phyloP scores from a whole-genome alignment of 257 asterid species.

The Solanum appendiculatum region DNA sequence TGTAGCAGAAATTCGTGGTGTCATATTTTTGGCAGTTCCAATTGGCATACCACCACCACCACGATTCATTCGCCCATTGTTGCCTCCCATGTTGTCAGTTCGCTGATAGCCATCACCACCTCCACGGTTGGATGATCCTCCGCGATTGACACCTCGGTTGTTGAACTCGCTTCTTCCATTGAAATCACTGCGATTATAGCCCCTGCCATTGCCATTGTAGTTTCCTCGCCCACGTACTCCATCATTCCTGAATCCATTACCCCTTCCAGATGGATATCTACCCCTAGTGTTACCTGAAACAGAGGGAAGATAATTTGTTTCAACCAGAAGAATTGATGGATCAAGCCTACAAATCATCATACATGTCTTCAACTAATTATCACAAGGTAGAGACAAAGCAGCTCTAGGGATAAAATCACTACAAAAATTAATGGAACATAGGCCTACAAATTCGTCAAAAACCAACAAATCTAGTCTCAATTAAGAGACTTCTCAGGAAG shows the following conservation, averaged over 20 bases:
- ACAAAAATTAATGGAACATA: background rate
- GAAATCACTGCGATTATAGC: constrained; percentile 48
- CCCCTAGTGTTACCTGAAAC: constrained; percentile 47
- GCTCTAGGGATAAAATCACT: background rate
- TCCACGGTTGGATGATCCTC: constrained; percentile 40
- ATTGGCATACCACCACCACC: constrained; percentile 35
- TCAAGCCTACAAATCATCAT: too few species aligned
- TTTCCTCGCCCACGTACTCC: constrained; percentile 72
- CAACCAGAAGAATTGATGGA: background rate
- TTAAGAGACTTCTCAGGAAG: background rate
- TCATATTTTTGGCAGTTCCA: constrained; percentile 8
- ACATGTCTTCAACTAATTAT: background rate
- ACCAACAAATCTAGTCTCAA: background rate
- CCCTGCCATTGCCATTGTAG: constrained; percentile 62
- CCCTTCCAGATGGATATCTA: constrained; percentile 59
- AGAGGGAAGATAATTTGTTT: background rate
- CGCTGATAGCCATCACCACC: constrained; percentile 59
- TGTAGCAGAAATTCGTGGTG: constrained; percentile 4
- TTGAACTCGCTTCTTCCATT: constrained; percentile 44
- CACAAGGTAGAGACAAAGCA: background rate
- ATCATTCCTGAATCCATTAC: constrained; percentile 71
- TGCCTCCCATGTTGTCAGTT: constrained; percentile 20
- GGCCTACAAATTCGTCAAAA: background rate
- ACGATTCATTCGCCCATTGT: constrained; percentile 19
- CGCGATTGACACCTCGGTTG: constrained; percentile 51